Conservation (phyloP, 768 basidiomycete species). For the Rubroboletus satanas region DNA sequence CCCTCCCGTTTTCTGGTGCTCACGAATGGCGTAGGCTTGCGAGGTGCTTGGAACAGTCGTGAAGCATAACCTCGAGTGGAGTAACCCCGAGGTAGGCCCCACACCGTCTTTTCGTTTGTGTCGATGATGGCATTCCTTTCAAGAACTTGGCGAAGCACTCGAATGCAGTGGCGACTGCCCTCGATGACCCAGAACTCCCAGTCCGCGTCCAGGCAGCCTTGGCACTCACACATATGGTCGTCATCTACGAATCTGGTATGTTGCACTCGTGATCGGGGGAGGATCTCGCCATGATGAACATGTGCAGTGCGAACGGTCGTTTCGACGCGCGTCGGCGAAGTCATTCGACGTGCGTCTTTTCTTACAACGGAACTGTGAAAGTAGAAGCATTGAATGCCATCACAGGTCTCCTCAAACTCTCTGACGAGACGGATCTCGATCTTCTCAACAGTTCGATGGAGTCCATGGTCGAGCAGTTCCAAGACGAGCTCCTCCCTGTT, state of each 20-base stretch:
- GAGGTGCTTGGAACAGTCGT: constrained; percentile 76
- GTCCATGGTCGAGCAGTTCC: constrained; percentile 81
- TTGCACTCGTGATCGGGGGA: not conserved
- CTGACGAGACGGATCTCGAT: constrained; percentile 90
- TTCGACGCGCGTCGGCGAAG: constrained; percentile 75
- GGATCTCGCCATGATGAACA: not conserved
- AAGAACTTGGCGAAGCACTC: constrained; percentile 65
- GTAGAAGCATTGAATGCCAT: not conserved
- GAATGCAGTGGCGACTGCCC: constrained; percentile 56
- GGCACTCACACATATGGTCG: constrained; percentile 74
- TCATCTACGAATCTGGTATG: constrained; percentile 59
- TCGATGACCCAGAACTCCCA: constrained; percentile 78
- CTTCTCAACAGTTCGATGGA: constrained; percentile 81
- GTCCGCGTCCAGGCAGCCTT: constrained; percentile 82
- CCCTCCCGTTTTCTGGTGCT: not conserved
- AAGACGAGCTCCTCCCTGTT: constrained; percentile 79
- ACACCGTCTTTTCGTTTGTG: not conserved
- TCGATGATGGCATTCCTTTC: not conserved
- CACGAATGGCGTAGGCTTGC: constrained; percentile 51
- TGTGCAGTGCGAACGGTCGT: constrained; percentile 61
- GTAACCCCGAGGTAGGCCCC: constrained; percentile 51
- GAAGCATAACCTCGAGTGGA: constrained; percentile 65
- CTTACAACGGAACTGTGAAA: not conserved
- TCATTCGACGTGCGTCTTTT: constrained; percentile 65
- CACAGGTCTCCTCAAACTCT: constrained; percentile 77